phyloP scores from a whole-genome alignment of 2,329 filamentous ascomycete genomes.

The Pyrenophora seminiperda region DNA sequence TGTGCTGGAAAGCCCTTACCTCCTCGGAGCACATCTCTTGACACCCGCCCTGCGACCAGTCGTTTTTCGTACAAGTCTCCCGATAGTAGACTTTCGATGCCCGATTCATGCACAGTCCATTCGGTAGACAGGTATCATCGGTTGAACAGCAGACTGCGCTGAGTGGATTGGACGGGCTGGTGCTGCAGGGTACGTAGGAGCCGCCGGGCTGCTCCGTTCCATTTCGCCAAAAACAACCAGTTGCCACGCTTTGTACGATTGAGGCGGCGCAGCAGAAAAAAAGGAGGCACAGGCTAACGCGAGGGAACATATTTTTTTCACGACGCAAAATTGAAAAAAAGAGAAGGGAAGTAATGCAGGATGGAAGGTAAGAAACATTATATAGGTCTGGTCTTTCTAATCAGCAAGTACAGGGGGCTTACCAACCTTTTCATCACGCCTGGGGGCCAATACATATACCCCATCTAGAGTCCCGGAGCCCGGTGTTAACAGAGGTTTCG shows the following conservation, averaged over 20 bases:
- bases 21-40: constrained; percentile 17
- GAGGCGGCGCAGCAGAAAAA: too few species aligned
- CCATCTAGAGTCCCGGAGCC: too few species aligned
- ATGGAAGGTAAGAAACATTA: too few species aligned
- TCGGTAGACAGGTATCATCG: background rate
- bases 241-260: background rate
- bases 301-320: background rate
- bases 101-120: background rate
- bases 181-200: background rate
- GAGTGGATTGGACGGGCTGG: background rate
- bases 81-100: background rate
- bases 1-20: constrained; percentile 1
- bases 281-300: background rate
- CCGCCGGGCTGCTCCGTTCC: background rate
- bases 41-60: constrained; percentile 14
- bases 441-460: too few species aligned
- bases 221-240: constrained; percentile 2
- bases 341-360: background rate
- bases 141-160: background rate
- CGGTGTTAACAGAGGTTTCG: too few species aligned
- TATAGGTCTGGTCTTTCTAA: too few species aligned
- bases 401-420: too few species aligned
- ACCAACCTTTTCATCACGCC: too few species aligned
- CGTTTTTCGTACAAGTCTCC: constrained; percentile 10
- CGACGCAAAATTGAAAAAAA: background rate